Evolutionary conservation across 441 rosid species (phyloP).

Genomic region (Omphalea diandra): DNA sequence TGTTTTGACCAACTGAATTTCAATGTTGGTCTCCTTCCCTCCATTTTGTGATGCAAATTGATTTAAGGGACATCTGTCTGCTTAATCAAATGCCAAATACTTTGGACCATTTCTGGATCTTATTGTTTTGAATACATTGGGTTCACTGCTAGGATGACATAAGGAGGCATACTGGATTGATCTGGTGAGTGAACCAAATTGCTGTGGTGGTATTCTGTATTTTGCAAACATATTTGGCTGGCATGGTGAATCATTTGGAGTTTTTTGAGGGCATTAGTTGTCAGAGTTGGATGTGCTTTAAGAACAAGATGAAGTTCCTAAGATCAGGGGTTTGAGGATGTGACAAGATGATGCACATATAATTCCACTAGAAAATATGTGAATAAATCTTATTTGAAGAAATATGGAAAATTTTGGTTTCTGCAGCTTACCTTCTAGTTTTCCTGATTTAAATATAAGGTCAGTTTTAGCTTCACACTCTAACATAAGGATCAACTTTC

Average conservation of each 20-base stretch:
- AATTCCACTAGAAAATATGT: not conserved
- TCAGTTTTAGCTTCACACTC: not conserved
- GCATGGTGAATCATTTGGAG: not conserved
- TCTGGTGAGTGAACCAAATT: not conserved
- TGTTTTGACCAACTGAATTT: not conserved
- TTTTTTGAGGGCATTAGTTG: not conserved
- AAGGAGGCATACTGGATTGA: not conserved
- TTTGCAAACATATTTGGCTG: not conserved
- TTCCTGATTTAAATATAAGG: not conserved
- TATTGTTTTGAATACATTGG: not conserved
- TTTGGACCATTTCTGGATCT: not conserved
- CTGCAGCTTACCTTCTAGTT: conserved; percentile 7
- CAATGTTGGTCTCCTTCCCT: not conserved
- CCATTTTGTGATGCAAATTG: not conserved
- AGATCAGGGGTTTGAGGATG: not conserved
- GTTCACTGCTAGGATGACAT: not conserved
- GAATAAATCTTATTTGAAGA: not conserved
- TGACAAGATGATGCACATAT: not conserved
- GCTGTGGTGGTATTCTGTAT: not conserved
- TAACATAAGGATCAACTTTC: not conserved
- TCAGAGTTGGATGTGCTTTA: not conserved
- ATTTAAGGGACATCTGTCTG: not conserved
- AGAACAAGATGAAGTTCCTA: too few relatives aligned
- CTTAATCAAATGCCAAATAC: not conserved
- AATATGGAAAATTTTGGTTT: conserved; percentile 7